Evolutionary conservation across 148 eudicot species (phyloP), one percentile per base, ranked within the genome.

Genomic region (Drosera capensis): DNA sequence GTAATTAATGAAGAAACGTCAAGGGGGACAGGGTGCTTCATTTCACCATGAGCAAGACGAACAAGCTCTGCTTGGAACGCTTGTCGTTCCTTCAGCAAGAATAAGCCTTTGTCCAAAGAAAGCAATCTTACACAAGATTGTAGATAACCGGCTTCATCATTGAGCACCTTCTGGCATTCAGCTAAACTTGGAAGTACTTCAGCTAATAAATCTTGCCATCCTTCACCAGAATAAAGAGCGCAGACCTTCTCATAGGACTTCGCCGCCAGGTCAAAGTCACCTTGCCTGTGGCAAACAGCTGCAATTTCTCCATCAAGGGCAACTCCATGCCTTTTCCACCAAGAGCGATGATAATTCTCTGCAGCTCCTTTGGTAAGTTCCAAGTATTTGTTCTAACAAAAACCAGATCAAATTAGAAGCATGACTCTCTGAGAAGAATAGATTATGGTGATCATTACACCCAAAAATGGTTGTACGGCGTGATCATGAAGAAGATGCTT

Each of bases 291-390:
- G 50, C 68, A 80, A 46, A 90, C 84, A 56, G 83, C 73, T 19
- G 95, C 97, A 58, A 80, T 76, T 78, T 84, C 97, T 52, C 97
- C 97, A 56, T 90, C 94, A 59, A 90, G 86, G 44, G 78, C 92
- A 73, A 90, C 97, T 51, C 94, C 95, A 25, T 90, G 92, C 54
- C 97, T 78, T 68, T 73, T 84, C 94, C 97, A 78, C 97, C 97
- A 90, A 7, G 97, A 90, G 46, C 53, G 80, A 57, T 90, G 84
- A 51, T 80, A 90, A 62, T 80, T 83, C 47, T 84, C 73, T 36
- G 94, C 93, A 68, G 95, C 97, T 51, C 87, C 90, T 54, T 78
- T 80, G 13, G 87, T 72, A 28, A 90, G 73, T 56, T 83, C 93
- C 63, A 90, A 71, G 58, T 90, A 90, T 49, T 84, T 90, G 65